Conservation (phyloP, 176 grass and related monocot species). For the Cenchrus americanus region DNA sequence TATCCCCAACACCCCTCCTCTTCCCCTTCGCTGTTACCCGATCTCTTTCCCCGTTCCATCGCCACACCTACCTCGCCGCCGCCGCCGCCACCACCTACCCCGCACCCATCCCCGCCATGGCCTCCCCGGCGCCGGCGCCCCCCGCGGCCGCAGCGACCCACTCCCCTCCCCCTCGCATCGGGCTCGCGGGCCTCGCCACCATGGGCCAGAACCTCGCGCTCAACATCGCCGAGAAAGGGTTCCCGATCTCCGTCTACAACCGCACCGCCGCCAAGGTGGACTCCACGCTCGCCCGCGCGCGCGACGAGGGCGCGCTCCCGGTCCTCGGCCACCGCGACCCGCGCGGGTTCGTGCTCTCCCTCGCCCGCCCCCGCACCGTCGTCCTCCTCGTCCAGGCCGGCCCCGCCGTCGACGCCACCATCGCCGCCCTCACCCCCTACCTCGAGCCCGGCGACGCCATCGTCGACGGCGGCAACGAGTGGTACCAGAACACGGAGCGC, state of each 20-base stretch:
- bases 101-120: background rate
- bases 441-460: conserved; percentile 81
- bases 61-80: background rate
- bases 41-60: background rate
- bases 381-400: conserved; percentile 86
- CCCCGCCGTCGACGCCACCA: conserved; percentile 76
- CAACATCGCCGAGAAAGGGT: conserved; percentile 94
- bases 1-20: conserved; percentile 27
- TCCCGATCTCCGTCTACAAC: conserved; percentile 96
- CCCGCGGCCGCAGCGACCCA: conserved; percentile 42
- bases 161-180: conserved; percentile 57
- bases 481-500: conserved; percentile 93
- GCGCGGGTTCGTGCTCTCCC: conserved; percentile 76
- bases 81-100: background rate
- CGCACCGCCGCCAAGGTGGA: conserved; percentile 86
- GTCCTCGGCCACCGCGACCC: conserved; percentile 71
- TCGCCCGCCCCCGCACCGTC: conserved; percentile 68
- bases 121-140: conserved; percentile 43
- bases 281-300: conserved; percentile 65
- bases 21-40: background rate
- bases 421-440: conserved; percentile 63
- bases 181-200: conserved; percentile 78
- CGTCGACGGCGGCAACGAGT: conserved; percentile 88
- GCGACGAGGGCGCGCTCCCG: conserved; percentile 63
- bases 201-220: conserved; percentile 97